These are phyloP conservation scores for Mortierella sp. DNA, from an alignment of 371 early-diverging fungal species.

Conservation along the genomic window DNA sequence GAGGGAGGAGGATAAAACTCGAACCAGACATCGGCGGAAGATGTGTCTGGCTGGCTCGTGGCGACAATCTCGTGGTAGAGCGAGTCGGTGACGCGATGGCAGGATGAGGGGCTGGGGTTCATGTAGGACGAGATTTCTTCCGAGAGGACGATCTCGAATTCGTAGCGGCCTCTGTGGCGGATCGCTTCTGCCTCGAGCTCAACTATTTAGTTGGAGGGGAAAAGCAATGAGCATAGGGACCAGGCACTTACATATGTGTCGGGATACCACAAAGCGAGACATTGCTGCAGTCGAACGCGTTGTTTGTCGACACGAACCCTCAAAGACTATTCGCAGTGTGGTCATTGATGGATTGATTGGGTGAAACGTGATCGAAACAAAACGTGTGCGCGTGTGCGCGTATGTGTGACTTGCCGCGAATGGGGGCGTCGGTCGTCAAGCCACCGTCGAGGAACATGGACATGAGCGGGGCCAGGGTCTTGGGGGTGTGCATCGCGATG, in stretches of 20 bases:
- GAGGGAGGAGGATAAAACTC: slow-evolving; percentile 14
- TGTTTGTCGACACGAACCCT: no score
- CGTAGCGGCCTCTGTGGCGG: slow-evolving; percentile 2
- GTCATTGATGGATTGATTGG: background rate
- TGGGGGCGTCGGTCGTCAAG: background rate
- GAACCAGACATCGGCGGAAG: slow-evolving; percentile 39
- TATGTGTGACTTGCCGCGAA: slow-evolving; percentile 21
- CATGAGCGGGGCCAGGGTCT: slow-evolving; percentile 11
- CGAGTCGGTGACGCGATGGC: slow-evolving; percentile 25
- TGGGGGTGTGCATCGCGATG: slow-evolving; percentile 29
- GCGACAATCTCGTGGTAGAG: slow-evolving; percentile 26
- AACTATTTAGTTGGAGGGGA: slow-evolving; percentile 2
- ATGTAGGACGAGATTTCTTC: slow-evolving; percentile 19
- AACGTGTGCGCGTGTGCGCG: background rate
- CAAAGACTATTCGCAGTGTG: background rate
- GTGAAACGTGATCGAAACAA: background rate
- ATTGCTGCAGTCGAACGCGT: no score
- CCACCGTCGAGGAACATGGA: slow-evolving; percentile 5
- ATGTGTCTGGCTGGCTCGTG: slow-evolving; percentile 6
- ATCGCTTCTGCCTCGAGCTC: slow-evolving; percentile 28
- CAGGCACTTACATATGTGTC: no score
- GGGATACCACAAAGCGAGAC: no score
- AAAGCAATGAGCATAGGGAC: background rate
- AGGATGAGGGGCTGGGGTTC: slow-evolving; percentile 19
- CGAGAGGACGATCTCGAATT: slow-evolving; percentile 29